These are phyloP conservation scores for Malus asiatica DNA, from an alignment of 306 rosid species.

Conservation along the genomic window DNA sequence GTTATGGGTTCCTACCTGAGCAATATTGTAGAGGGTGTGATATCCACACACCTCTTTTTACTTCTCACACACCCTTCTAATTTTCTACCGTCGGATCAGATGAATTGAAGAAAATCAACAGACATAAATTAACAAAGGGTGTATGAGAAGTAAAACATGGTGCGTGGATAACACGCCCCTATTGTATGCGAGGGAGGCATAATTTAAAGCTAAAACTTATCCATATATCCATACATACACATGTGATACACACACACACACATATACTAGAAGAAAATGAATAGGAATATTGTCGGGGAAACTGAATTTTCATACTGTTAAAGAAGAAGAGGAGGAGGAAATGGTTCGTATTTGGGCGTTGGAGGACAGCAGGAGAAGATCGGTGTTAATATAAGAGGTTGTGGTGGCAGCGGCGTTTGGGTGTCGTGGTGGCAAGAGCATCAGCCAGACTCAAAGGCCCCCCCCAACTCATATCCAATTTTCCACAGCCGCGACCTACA, in stretches of 20 bases:
- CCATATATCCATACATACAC: neutral
- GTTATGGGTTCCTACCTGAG: constrained; percentile 21
- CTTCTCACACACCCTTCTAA: too few species aligned
- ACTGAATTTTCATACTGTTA: neutral
- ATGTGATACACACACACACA: neutral
- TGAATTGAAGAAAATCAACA: too few species aligned
- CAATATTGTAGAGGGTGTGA: constrained; percentile 3
- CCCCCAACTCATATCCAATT: too few species aligned
- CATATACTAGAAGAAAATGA: neutral
- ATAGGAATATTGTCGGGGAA: neutral
- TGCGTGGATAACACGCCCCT: too few species aligned
- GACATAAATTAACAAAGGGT: too few species aligned
- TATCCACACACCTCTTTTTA: too few species aligned
- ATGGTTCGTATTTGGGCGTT: neutral
- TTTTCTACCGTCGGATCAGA: too few species aligned
- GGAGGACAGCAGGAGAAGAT: neutral
- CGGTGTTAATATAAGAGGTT: neutral
- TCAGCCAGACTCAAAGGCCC: neutral
- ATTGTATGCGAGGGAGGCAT: neutral
- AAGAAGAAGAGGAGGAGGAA: neutral
- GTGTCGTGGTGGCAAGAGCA: constrained; percentile 3
- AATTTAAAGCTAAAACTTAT: neutral
- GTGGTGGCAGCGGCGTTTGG: neutral
- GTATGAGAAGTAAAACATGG: too few species aligned
- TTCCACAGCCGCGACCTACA: too few species aligned